phyloP scores from a whole-genome alignment of 805 yeast genomes.

The Blastobotrys peoriensis region DNA sequence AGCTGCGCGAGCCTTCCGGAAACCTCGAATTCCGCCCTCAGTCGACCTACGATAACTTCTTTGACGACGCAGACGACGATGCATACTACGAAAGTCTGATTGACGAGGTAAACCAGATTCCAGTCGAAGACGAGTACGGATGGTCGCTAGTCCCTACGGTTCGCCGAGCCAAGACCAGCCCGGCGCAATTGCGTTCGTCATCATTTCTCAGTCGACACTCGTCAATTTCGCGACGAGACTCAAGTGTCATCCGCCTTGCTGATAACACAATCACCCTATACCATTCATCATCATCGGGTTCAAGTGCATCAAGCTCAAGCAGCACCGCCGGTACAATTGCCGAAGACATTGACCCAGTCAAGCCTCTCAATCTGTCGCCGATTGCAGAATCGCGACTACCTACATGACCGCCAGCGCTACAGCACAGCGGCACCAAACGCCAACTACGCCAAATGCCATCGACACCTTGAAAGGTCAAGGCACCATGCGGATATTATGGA shows the following conservation, averaged over 20 bases:
- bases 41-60: slow-evolving; percentile 6
- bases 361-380: background rate
- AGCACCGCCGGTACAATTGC: background rate
- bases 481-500: no score
- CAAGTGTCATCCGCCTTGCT: slow-evolving; percentile 8
- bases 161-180: background rate
- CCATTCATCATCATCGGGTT: background rate
- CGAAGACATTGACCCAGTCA: background rate
- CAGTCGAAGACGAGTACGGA: slow-evolving; percentile 36
- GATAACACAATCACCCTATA: slow-evolving; percentile 13
- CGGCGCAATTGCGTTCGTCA: background rate
- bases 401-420: no score
- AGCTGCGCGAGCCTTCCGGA: background rate
- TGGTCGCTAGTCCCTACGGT: background rate
- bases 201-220: slow-evolving; percentile 1
- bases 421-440: no score
- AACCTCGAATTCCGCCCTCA: background rate
- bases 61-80: slow-evolving; percentile 30
- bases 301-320: background rate
- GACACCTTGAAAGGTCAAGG: background rate
- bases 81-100: slow-evolving; percentile 38
- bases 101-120: slow-evolving; percentile 47
- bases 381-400: background rate
- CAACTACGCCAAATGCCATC: no score
- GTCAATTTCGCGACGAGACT: slow-evolving; percentile 10